Evolutionary conservation across 2,329 filamentous ascomycete species (phyloP).

Genomic region (Hirsutella rhossiliensis): DNA sequence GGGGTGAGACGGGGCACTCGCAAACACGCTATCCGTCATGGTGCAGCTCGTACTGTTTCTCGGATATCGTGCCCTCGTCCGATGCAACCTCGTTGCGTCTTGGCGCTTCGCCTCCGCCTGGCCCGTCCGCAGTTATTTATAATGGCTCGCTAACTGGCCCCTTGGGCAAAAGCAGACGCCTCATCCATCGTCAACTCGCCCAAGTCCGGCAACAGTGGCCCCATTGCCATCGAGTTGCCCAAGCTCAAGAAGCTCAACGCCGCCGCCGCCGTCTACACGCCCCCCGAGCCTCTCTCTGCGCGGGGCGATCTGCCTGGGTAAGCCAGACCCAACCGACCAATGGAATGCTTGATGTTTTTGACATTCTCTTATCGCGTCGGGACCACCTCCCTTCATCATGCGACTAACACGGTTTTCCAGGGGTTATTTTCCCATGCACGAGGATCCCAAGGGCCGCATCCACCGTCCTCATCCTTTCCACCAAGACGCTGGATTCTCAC

Average conservation of each 20-base stretch:
- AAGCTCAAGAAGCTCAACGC: slow-evolving; percentile 23
- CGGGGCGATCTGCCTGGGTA: slow-evolving; percentile 48
- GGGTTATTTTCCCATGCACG: slow-evolving; percentile 49
- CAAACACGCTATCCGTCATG: slow-evolving; percentile 1
- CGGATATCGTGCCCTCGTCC: neutral
- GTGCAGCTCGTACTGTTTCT: neutral
- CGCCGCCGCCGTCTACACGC: slow-evolving; percentile 27
- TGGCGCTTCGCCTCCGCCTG: neutral
- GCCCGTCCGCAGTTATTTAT: neutral
- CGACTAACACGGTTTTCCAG: slow-evolving; percentile 18
- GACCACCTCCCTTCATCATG: neutral
- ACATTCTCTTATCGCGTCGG: neutral
- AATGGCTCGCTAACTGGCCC: neutral
- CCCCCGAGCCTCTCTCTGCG: slow-evolving; percentile 39
- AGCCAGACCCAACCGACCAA: slow-evolving; percentile 9
- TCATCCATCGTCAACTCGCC: slow-evolving; percentile 6
- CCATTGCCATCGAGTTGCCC: slow-evolving; percentile 42
- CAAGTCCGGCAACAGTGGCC: slow-evolving; percentile 22
- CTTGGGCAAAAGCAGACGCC: slow-evolving; percentile 1
- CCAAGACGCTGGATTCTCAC: slow-evolving; percentile 26
- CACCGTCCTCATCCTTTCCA: slow-evolving; percentile 41
- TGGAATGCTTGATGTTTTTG: slow-evolving; percentile 1
- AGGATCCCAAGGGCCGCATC: slow-evolving; percentile 35
- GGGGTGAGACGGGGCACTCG: neutral
- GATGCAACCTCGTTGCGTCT: neutral